A percentile compares a stretch with the other conserved stretches of the same genome.
Conservation (phyloP, 2,329 filamentous ascomycete species). For the Diaporthe vaccinii region DNA sequence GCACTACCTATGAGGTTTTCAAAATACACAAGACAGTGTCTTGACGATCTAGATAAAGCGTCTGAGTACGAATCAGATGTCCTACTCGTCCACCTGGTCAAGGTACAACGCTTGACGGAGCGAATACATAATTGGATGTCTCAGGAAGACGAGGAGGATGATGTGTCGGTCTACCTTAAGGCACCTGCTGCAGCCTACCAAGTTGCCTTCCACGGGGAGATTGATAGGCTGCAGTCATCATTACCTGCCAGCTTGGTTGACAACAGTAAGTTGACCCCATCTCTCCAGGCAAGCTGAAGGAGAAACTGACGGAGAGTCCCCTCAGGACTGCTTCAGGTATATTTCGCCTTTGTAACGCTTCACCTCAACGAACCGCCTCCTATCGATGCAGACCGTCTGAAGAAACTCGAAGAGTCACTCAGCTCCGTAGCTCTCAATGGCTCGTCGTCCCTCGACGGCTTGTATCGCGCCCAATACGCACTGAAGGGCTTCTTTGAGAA, state of each 20-base stretch:
- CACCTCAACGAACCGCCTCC: constrained; percentile 63
- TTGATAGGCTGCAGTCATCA: constrained; percentile 56
- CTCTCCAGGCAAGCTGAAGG: not conserved
- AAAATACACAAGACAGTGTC: constrained; percentile 64
- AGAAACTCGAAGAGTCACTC: constrained; percentile 59
- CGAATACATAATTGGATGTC: constrained; percentile 60
- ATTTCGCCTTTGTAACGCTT: constrained; percentile 57
- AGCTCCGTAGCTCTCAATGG: constrained; percentile 47
- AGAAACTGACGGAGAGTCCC: not conserved
- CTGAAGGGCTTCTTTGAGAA: constrained; percentile 63
- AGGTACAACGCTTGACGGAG: constrained; percentile 64
- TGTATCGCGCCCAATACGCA: constrained; percentile 63
- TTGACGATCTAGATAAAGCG: constrained; percentile 58
- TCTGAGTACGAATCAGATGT: constrained; percentile 62
- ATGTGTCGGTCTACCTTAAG: constrained; percentile 51
- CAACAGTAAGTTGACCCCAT: constrained; percentile 52
- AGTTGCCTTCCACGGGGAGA: constrained; percentile 60
- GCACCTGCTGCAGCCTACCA: constrained; percentile 61
- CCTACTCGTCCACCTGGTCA: constrained; percentile 61
- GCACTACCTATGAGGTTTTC: constrained; percentile 66
- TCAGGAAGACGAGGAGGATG: constrained; percentile 51
- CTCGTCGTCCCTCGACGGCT: constrained; percentile 61
- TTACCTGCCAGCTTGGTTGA: constrained; percentile 53
- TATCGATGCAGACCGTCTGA: constrained; percentile 56
- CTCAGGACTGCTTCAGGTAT: constrained; percentile 55